Evolutionary conservation across 2,329 filamentous ascomycete species (phyloP).

Genomic region (Hymenoscyphus infarciens): DNA sequence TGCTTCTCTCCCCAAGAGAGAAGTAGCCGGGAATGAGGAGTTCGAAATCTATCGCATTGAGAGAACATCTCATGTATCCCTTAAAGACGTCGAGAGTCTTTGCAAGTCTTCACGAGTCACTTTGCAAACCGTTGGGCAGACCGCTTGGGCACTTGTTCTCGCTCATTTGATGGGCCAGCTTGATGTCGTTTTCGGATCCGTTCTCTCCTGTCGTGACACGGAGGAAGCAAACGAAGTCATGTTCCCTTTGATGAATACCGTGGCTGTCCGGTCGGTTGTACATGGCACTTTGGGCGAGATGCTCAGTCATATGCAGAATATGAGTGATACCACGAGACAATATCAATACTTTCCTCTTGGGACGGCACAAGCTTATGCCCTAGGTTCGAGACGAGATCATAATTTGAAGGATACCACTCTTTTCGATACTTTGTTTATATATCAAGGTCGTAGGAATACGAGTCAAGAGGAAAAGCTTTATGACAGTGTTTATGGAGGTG

Average conservation of each 20-base stretch:
- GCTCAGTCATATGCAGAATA: conserved; percentile 70
- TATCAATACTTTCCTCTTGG: conserved; percentile 77
- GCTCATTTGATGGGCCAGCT: conserved; percentile 59
- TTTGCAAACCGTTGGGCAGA: conserved; percentile 71
- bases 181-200: conserved; percentile 77
- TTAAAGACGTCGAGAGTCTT: conserved; percentile 48
- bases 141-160: conserved; percentile 70
- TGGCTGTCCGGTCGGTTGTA: conserved; percentile 68
- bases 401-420: conserved; percentile 39
- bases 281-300: conserved; percentile 65
- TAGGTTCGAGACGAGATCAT: conserved; percentile 28
- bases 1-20: conserved; percentile 39
- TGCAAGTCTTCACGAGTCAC: conserved; percentile 68
- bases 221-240: conserved; percentile 63
- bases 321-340: conserved; percentile 60
- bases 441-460: conserved; percentile 48
- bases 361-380: conserved; percentile 55
- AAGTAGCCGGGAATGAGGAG: conserved; percentile 14
- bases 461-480: conserved; percentile 23
- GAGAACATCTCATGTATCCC: conserved; percentile 40
- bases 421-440: conserved; percentile 65
- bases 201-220: conserved; percentile 80
- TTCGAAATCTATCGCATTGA: conserved; percentile 42
- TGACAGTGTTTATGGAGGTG: conserved; percentile 43
- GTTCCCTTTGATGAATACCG: conserved; percentile 92